A percentile compares a stretch with the other conserved stretches of the same genome.
These are phyloP conservation scores for Penicillium psychrofluorescens DNA, from an alignment of 495 filamentous ascomycete species.

Conservation along the genomic window DNA sequence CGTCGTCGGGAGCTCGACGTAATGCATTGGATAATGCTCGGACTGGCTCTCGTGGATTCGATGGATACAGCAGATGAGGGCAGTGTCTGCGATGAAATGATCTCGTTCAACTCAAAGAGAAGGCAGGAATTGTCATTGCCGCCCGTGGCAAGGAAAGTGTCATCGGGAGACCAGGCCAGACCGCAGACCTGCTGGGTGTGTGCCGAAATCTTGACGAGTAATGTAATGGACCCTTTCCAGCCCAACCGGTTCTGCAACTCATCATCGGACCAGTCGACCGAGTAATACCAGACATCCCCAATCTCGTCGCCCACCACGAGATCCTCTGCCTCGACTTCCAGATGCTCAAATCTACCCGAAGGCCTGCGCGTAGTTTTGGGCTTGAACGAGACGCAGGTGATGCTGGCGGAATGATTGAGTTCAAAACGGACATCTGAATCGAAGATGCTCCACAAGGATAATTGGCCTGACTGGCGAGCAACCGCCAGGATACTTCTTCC, in stretches of 20 bases:
- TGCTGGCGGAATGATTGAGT: slow-evolving; percentile 55
- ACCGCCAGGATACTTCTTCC: slow-evolving; percentile 76
- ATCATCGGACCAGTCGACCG: slow-evolving; percentile 71
- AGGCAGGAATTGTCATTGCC: slow-evolving; percentile 89
- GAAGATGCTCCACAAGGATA: slow-evolving; percentile 54
- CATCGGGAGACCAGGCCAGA: slow-evolving; percentile 76
- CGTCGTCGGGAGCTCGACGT: slow-evolving; percentile 6
- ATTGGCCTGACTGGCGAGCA: slow-evolving; percentile 63
- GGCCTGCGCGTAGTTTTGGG: slow-evolving; percentile 34
- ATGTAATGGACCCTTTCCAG: slow-evolving; percentile 71
- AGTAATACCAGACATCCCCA: slow-evolving; percentile 84
- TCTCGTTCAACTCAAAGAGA: slow-evolving; percentile 63
- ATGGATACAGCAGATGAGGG: slow-evolving; percentile 1
- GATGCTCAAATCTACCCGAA: slow-evolving; percentile 28
- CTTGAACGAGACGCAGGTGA: slow-evolving; percentile 73
- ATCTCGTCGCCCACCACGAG: slow-evolving; percentile 81
- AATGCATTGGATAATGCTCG: slow-evolving; percentile 12
- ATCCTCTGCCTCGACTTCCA: slow-evolving; percentile 53
- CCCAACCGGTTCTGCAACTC: slow-evolving; percentile 37
- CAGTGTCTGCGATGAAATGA: slow-evolving; percentile 34
- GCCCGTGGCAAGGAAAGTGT: slow-evolving; percentile 72
- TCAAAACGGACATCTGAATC: slow-evolving; percentile 65
- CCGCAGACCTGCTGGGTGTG: slow-evolving; percentile 92
- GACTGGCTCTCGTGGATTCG: too few relatives aligned
- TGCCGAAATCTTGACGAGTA: slow-evolving; percentile 67